Evolutionary conservation across 306 rosid species (phyloP), one percentile per base, ranked within the genome.

Genomic region (Casuarina cunninghamiana): DNA sequence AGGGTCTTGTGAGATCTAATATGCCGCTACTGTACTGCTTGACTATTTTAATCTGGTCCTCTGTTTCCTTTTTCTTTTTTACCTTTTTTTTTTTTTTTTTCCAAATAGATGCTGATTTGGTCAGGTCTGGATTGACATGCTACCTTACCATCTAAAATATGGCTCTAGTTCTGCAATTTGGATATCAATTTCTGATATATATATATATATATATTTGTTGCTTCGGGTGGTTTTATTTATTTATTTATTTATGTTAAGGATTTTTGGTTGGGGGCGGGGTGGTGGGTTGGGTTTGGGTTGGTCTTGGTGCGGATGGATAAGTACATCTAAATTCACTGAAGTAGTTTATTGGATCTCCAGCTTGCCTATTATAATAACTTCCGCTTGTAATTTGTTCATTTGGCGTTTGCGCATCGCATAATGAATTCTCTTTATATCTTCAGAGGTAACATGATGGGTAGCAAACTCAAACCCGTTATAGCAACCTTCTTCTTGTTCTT

Each of bases 391-490:
- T 55, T 55, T 32, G 17, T 65, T 65, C 39, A 0, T 65, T 26
- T 38, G 39, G 70, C 39, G 10, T 69, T n/a, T 19, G 8, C 3
- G 8, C 53, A 50, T 51, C 62, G 21, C 7, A 13, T 51, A 37
- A 51, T 43, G 13, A 72, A 19, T 38, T 19, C 54, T 50, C 5
- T 58, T 58, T 15, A 39, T 44, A 12, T 19, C 32, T 26, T 80
- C 58, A 67, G 85, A 83, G 91, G 48, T 75, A 75, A 67, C 75
- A 76, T 77, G 19, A 87, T 87, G 91, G 91, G 79, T 53, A 55
- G 63, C 51, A 53, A 71, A 62, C 50, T 69, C 35, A 78, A 72
- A 35, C 48, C 79, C 3, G 55, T 76, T 35, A 41, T 79, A 0
- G 87, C 74, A 11, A 13, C 65, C 5, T 79, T 87, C 69, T 87